phyloP scores from a whole-genome alignment of 2,329 filamentous ascomycete genomes.

The Helminthosporium solani region DNA sequence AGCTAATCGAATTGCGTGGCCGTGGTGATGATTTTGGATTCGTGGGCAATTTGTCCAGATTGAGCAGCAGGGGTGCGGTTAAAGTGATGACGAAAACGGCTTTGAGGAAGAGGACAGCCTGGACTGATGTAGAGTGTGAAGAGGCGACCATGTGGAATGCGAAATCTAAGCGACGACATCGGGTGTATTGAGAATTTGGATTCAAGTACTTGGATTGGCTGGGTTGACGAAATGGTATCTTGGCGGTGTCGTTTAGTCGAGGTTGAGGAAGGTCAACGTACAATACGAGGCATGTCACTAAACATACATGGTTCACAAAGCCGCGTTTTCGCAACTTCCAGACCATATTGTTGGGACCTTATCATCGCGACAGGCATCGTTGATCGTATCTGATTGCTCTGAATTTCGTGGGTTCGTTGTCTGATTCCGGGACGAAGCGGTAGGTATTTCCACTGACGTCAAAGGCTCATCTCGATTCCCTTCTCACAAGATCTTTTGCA shows the following conservation, averaged over 20 bases:
- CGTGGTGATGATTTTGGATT: not conserved
- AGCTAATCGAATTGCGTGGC: not conserved
- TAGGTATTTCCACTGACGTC: not conserved
- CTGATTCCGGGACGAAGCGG: no score
- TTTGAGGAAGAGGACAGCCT: not conserved
- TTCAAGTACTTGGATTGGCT: not conserved
- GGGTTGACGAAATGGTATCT: not conserved
- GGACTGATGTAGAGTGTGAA: not conserved
- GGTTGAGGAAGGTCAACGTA: no score
- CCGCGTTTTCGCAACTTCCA: no score
- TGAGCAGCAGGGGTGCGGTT: conserved; percentile 6
- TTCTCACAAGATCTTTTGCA: conserved; percentile 16
- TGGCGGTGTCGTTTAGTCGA: not conserved
- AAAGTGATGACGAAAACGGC: conserved; percentile 5
- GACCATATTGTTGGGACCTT: no score
- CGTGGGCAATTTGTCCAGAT: conserved; percentile 2
- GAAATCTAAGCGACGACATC: not conserved
- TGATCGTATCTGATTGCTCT: no score
- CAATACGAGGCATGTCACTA: not conserved
- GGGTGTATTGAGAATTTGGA: not conserved
- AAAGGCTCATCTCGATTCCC: not conserved
- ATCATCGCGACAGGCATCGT: no score
- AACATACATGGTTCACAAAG: no score
- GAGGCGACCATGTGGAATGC: not conserved
- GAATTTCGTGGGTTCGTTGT: no score